phyloP scores from a whole-genome alignment of 441 rosid genomes.

The Erodium texanum region DNA sequence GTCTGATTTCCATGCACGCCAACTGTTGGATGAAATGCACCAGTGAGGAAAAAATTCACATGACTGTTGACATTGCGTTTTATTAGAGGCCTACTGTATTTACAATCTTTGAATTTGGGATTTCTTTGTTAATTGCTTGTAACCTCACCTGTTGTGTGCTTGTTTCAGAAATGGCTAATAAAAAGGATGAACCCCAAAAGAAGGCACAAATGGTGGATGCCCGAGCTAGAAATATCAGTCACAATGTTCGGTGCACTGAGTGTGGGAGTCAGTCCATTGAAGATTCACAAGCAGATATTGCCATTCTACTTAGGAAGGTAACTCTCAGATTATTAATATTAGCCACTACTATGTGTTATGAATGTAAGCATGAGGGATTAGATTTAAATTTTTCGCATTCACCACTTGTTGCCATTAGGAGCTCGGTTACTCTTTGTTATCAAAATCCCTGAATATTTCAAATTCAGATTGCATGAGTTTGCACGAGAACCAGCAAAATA shows the following conservation, averaged over 20 bases:
- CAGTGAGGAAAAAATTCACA: neutral
- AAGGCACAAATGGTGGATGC: constrained; percentile 58
- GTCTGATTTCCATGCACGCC: neutral
- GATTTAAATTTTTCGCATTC: neutral
- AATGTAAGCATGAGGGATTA: constrained; percentile 3
- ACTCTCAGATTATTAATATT: constrained; percentile 14
- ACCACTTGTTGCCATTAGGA: neutral
- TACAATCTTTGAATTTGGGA: neutral
- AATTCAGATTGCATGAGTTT: neutral
- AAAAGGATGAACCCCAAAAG: constrained; percentile 49
- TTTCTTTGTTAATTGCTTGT: neutral
- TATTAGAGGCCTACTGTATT: too few species aligned
- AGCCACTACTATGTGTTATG: neutral
- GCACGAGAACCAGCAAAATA: neutral
- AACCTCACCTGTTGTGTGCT: too few species aligned
- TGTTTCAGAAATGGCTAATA: constrained; percentile 38
- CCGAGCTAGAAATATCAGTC: constrained; percentile 84
- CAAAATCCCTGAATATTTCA: neutral
- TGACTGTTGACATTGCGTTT: neutral
- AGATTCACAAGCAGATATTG: constrained; percentile 95
- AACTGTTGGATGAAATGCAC: neutral
- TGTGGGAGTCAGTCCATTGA: constrained; percentile 97
- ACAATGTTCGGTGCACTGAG: constrained; percentile 86
- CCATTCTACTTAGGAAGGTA: constrained; percentile 82
- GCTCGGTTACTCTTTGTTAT: neutral